Conservation (phyloP, 2,329 filamentous ascomycete genomes). For the Colletotrichum spinosum region DNA sequence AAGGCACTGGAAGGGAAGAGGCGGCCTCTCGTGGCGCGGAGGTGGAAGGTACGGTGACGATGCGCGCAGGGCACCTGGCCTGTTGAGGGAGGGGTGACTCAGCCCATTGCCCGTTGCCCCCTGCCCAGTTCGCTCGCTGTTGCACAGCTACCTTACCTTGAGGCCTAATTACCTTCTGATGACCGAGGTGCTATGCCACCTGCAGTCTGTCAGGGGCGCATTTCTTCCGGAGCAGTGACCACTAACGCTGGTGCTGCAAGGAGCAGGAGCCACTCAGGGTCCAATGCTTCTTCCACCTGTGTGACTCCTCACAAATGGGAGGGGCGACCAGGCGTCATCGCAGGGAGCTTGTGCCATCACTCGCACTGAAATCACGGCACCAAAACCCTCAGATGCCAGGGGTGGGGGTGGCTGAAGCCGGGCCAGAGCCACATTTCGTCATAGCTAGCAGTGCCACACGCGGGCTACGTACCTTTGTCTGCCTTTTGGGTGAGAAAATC, state of each 20-base stretch:
- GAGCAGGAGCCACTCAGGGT: conserved; percentile 26
- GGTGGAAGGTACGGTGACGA: conserved; percentile 19
- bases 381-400: neutral
- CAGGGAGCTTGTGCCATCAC: conserved; percentile 28
- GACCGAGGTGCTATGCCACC: no score
- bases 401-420: conserved; percentile 26
- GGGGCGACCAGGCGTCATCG: conserved; percentile 36
- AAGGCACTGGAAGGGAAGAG: conserved; percentile 3
- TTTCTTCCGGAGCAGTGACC: no score
- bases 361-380: no score
- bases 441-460: conserved; percentile 5
- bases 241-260: conserved; percentile 4
- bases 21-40: conserved; percentile 21
- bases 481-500: no score
- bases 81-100: conserved; percentile 24
- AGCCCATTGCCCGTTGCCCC: no score
- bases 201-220: no score
- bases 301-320: neutral
- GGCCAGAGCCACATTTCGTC: neutral
- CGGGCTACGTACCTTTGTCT: conserved; percentile 8
- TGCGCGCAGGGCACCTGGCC: conserved; percentile 16
- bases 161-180: no score
- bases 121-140: no score
- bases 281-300: conserved; percentile 1
- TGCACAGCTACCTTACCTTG: no score